phyloP scores from a whole-genome alignment of 495 filamentous ascomycete genomes.

The Penicillium coffeae region DNA sequence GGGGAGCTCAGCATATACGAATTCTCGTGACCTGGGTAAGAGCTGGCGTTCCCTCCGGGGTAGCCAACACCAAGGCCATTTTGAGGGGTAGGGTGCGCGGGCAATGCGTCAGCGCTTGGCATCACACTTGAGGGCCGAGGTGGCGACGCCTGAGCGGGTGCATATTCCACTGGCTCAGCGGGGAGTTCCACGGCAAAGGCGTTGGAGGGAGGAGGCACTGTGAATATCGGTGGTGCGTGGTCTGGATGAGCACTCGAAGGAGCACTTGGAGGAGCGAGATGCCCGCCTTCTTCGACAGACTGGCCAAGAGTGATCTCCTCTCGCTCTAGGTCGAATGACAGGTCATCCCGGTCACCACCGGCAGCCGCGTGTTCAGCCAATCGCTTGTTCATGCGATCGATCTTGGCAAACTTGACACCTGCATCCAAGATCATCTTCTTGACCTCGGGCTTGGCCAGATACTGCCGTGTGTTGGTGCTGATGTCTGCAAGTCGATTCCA shows the following conservation, averaged over 20 bases:
- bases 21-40: conserved; percentile 34
- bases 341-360: conserved; percentile 22
- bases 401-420: conserved; percentile 78
- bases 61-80: conserved; percentile 32
- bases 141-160: conserved; percentile 23
- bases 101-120: conserved; percentile 27
- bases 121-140: conserved; percentile 25
- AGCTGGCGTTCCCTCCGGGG: conserved; percentile 36
- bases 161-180: conserved; percentile 46
- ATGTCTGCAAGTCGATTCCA: conserved; percentile 93
- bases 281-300: background rate
- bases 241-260: background rate
- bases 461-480: conserved; percentile 81
- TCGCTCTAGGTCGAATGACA: conserved; percentile 24
- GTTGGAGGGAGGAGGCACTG: conserved; percentile 39
- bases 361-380: conserved; percentile 39
- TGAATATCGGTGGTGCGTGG: conserved; percentile 13
- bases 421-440: conserved; percentile 70
- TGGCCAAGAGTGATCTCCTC: conserved; percentile 21
- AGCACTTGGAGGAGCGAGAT: background rate
- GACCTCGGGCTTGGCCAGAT: conserved; percentile 69
- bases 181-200: conserved; percentile 61
- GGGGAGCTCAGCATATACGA: conserved; percentile 37
- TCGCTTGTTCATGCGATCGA: conserved; percentile 62
- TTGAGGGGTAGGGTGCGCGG: conserved; percentile 32